Percentiles rank a stretch among this genome's conserved stretches.
Conservation (phyloP, 2,329 filamentous ascomycete genomes). For the Talaromyces sp. region DNA sequence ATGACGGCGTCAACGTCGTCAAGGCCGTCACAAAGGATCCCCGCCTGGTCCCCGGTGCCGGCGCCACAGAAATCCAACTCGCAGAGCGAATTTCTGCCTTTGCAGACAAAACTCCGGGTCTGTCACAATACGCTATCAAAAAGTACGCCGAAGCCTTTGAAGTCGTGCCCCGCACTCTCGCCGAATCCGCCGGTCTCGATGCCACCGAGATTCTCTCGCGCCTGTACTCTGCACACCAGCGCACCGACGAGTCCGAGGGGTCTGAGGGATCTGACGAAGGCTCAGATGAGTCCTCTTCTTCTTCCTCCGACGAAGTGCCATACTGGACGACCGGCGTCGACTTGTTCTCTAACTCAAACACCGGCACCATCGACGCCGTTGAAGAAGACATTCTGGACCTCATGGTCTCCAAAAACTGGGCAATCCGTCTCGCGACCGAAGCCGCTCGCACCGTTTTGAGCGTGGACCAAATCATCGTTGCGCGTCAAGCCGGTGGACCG, state of each 20-base stretch:
- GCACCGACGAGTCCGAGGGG: constrained; percentile 19
- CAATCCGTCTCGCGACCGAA: constrained; percentile 94
- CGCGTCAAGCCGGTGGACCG: constrained; percentile 91
- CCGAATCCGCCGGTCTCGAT: constrained; percentile 91
- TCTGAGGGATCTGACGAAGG: constrained; percentile 13
- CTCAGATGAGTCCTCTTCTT: constrained; percentile 9
- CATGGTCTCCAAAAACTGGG: constrained; percentile 89
- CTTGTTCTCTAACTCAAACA: constrained; percentile 78
- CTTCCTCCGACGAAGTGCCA: constrained; percentile 58
- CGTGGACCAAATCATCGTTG: constrained; percentile 98
- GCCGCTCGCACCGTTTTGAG: constrained; percentile 88
- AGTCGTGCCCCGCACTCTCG: constrained; percentile 87
- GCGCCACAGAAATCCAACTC: constrained; percentile 89
- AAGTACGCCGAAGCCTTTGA: constrained; percentile 98
- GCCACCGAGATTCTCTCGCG: constrained; percentile 93
- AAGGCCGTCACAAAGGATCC: constrained; percentile 96
- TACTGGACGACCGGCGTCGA: constrained; percentile 91
- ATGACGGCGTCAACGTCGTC: constrained; percentile 96
- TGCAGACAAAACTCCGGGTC: constrained; percentile 85
- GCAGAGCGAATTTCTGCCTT: constrained; percentile 86
- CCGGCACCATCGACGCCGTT: constrained; percentile 77
- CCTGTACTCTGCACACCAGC: constrained; percentile 87
- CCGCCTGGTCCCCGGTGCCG: constrained; percentile 85
- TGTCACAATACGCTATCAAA: constrained; percentile 93
- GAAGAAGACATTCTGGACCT: constrained; percentile 89